Evolutionary conservation across 2,329 filamentous ascomycete species (phyloP).

Genomic region (Lachnellula hyalina): DNA sequence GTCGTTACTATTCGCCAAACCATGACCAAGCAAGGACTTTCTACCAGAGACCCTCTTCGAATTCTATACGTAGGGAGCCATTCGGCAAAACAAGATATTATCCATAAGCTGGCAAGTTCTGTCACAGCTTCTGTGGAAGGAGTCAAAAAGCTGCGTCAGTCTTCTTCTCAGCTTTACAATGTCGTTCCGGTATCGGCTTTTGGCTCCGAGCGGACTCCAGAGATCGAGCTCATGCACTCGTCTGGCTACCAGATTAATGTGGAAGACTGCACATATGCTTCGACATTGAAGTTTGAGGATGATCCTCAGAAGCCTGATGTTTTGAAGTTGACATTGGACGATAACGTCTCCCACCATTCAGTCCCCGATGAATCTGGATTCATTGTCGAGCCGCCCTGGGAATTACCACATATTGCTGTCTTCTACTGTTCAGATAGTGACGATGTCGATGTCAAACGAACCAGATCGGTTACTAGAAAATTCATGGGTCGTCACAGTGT

Average conservation of each 20-base stretch:
- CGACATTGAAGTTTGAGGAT: slow-evolving; percentile 29
- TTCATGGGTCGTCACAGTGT: slow-evolving; percentile 44
- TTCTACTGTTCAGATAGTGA: slow-evolving; percentile 44
- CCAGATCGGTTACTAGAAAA: slow-evolving; percentile 38
- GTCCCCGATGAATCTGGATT: slow-evolving; percentile 33
- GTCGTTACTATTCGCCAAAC: slow-evolving; percentile 43
- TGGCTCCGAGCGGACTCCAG: slow-evolving; percentile 40
- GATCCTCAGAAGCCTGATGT: slow-evolving; percentile 35
- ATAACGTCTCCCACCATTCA: slow-evolving; percentile 34
- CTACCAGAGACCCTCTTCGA: slow-evolving; percentile 41
- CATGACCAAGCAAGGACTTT: slow-evolving; percentile 42
- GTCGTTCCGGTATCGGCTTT: slow-evolving; percentile 47
- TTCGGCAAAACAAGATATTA: slow-evolving; percentile 36
- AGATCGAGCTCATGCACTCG: slow-evolving; percentile 48
- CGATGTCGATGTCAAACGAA: slow-evolving; percentile 33
- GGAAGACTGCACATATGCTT: slow-evolving; percentile 42
- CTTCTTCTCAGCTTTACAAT: slow-evolving; percentile 43
- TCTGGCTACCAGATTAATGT: slow-evolving; percentile 47
- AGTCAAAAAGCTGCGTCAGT: slow-evolving; percentile 28
- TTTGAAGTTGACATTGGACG: slow-evolving; percentile 34
- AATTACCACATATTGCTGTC: slow-evolving; percentile 44
- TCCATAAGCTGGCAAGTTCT: slow-evolving; percentile 45
- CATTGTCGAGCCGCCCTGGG: slow-evolving; percentile 40
- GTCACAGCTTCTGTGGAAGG: slow-evolving; percentile 37
- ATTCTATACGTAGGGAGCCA: slow-evolving; percentile 45